Base-by-base conservation (phyloP, 2,329 filamentous ascomycete species). In the Penicillium sp. region DNA sequence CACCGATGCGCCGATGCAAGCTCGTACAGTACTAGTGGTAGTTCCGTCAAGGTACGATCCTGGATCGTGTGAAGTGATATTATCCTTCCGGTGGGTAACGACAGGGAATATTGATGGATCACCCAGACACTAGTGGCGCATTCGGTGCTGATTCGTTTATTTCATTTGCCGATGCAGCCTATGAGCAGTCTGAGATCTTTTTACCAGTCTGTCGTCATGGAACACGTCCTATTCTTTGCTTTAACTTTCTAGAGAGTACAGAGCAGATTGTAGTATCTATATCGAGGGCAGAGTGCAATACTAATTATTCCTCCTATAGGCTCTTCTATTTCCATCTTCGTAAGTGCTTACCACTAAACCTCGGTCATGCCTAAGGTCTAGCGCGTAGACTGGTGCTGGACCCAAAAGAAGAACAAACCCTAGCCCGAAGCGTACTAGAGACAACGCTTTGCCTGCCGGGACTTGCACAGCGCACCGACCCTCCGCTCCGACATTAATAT, bases 391-490 rank as follows among this genome's bases (percentile, higher is more conserved):
- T 42, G 38, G 38, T 24, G 50, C 50, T 37, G 51, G 51, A 38
- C 5, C 45, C 51, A 44, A 49, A 50, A 35, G 47, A 37, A 12
- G n/a, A 35, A 53, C 35, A 15, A n/a, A 7, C 19, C 38, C 33
- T 56, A 40, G 45, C 53, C 56, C 45, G 35, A 61, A 54, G 26
- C 3, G 24, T 24, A 15, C 38, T 19, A 45, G 15, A n/a, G 13
- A 49, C 5, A 30, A 49, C 17, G 22, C 51, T 40, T n/a, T 22
- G n/a, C 19, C 53, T 56, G 60, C 37, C 53, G 56, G 60, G 40
- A 53, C 51, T 47, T 59, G 50, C 37, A 49, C 55, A 28, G 37
- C 54, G 63, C 63, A 62, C 60, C 49, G 63, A 62, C 63, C 60
- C 54, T 62, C 54, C 49, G 58, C 54, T 62, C 54, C 49, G 58